Conservation (phyloP, 352 stramenopile species). For the Phytopythium montanum region DNA sequence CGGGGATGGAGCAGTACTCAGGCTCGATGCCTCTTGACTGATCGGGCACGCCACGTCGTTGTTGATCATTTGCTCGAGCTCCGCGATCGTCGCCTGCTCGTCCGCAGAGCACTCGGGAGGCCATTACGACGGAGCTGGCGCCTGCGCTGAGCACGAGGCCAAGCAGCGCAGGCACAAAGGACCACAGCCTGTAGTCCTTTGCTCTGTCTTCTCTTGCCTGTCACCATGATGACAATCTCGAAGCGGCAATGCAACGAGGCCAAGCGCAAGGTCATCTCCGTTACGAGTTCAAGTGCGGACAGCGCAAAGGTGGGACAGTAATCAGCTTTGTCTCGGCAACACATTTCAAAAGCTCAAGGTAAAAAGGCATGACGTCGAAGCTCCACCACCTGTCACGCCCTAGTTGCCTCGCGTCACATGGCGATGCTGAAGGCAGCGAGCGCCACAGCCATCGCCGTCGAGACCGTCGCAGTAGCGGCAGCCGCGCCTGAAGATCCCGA, state of each 20-base stretch:
- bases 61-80: background rate
- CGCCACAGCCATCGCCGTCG: background rate
- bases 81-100: background rate
- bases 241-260: too few relatives aligned
- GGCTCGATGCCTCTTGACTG: background rate
- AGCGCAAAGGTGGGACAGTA: too few relatives aligned
- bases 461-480: background rate
- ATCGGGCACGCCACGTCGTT: background rate
- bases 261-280: too few relatives aligned
- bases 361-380: too few relatives aligned
- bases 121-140: background rate
- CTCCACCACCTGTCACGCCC: too few relatives aligned
- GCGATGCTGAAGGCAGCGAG: background rate
- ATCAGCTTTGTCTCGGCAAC: too few relatives aligned
- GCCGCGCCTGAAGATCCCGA: background rate
- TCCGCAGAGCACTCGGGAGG: background rate
- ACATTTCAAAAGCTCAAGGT: too few relatives aligned
- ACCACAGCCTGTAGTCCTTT: background rate
- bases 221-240: background rate
- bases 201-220: background rate
- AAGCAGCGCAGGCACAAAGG: background rate
- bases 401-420: background rate
- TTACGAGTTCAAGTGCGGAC: too few relatives aligned
- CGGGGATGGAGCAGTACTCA: conserved; percentile 4
- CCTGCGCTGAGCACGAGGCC: background rate